Evolutionary conservation across 2,329 filamentous ascomycete species (phyloP).

Genomic region (Didymella segeticola): DNA sequence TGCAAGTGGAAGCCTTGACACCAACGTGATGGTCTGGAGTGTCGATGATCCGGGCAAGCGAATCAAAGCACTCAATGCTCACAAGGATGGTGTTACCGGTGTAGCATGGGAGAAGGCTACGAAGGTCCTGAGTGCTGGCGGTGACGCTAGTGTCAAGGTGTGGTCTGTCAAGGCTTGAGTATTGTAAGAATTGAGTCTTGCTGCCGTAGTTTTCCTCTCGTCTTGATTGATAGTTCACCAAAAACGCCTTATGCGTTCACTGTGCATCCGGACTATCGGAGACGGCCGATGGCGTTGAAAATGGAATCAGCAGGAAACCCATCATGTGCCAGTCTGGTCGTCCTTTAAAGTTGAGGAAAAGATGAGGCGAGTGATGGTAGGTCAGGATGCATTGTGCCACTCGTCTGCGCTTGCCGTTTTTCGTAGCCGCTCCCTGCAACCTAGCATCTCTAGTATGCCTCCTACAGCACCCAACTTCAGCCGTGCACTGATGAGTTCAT

Average conservation of each 20-base stretch:
- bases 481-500: neutral
- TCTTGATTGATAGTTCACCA: neutral
- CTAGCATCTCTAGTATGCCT: neutral
- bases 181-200: neutral
- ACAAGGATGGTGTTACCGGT: conserved; percentile 94
- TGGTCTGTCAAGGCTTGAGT: conserved; percentile 63
- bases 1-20: conserved; percentile 86
- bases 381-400: neutral
- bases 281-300: neutral
- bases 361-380: neutral
- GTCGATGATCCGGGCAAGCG: conserved; percentile 81
- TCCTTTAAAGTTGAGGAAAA: neutral
- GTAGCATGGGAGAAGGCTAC: conserved; percentile 74
- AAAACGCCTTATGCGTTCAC: conserved; percentile 8
- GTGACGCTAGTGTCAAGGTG: conserved; percentile 88
- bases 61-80: conserved; percentile 83
- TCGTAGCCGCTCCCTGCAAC: neutral
- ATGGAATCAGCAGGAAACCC: neutral
- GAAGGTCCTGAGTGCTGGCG: conserved; percentile 79
- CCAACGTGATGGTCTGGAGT: conserved; percentile 92
- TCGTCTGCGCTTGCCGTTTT: neutral
- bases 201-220: neutral
- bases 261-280: neutral
- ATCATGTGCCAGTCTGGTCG: neutral
- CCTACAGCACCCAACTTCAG: neutral